Evolutionary conservation across 2,329 filamentous ascomycete species (phyloP).

Genomic region (Pseudogymnoascus verrucosus): DNA sequence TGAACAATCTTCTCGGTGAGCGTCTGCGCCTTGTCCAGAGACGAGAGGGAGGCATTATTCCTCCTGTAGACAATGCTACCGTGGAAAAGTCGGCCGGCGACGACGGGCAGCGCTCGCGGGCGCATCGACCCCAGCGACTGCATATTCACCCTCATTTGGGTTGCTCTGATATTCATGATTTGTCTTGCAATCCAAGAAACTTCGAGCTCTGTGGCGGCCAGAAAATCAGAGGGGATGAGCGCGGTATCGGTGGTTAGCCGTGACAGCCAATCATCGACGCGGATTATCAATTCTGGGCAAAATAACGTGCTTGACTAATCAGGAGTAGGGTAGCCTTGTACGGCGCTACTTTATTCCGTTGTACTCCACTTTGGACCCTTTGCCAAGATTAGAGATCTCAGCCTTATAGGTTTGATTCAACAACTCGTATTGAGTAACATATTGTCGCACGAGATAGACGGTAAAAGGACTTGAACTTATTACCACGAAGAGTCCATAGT

Average conservation of each 20-base stretch:
- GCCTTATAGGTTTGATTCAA: background rate
- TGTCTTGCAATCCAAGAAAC: background rate
- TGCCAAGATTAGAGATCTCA: constrained; percentile 4
- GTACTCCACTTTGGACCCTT: background rate
- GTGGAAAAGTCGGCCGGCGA: background rate
- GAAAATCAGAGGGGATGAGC: background rate
- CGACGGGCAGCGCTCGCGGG: background rate
- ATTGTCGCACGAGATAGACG: background rate
- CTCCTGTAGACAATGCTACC: constrained; percentile 4
- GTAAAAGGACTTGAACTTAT: background rate
- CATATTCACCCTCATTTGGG: constrained; percentile 6
- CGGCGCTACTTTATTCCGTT: background rate
- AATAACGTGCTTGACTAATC: background rate
- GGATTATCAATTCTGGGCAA: constrained; percentile 4
- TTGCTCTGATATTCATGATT: background rate
- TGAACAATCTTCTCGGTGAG: constrained; percentile 92
- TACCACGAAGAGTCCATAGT: background rate
- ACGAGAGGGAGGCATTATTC: constrained; percentile 12
- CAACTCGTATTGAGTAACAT: background rate
- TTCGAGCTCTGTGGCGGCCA: constrained; percentile 1
- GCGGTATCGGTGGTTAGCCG: constrained; percentile 4
- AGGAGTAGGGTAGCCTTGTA: background rate
- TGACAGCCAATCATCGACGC: background rate
- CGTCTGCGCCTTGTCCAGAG: constrained; percentile 52
- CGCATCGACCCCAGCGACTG: background rate